Evolutionary conservation across 768 basidiomycete genomes (phyloP), one percentile per base, ranked within the genome.

Genomic region (Floccularia luteovirens): DNA sequence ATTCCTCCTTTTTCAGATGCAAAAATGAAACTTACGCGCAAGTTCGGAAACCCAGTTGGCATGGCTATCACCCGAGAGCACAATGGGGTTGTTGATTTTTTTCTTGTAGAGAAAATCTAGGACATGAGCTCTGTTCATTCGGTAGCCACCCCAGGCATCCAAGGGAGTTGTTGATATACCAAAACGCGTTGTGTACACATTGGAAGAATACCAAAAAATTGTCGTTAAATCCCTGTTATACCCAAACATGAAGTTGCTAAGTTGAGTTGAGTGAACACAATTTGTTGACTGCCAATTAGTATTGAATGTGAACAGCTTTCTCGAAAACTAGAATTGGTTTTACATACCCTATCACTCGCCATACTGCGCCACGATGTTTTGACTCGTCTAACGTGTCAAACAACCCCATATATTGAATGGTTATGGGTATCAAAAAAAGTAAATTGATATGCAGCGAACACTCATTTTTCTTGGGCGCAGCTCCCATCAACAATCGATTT

Each of bases 61-160:
- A 48, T 79, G 76, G 37, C 72, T 73, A 48, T 80, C 77, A 10
- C 77, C 75, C n/a, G 76, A 63, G n/a, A 79, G 60, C 37, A 78
- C 67, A 42, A 77, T 50, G 1, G 70, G 70, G 50, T 77, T 77
- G 55, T 57, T 61, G 41, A 79, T 77, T 35, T 62, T 58, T 47
- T 75, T 68, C 20, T 57, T 38, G 47, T 69, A 64, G n/a, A 79
- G 55, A 42, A 74, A 67, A 38, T 70, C 60, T 17, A 78, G 59
- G 24, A 81, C 56, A 17, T 74, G 67, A 21, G 63, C 56, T 17
- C 75, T 62, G 51, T 77, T 75, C 5, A 70, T 67, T 13, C 68
- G 61, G 48, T 79, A 79, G 0, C 76, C 75, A 43, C 75, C 72
- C 77, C 76, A 77, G 11, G 70, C 70, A 47, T 77, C 75, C 64